phyloP scores from a whole-genome alignment of 768 basidiomycete genomes.

The Mycena vitilis region DNA sequence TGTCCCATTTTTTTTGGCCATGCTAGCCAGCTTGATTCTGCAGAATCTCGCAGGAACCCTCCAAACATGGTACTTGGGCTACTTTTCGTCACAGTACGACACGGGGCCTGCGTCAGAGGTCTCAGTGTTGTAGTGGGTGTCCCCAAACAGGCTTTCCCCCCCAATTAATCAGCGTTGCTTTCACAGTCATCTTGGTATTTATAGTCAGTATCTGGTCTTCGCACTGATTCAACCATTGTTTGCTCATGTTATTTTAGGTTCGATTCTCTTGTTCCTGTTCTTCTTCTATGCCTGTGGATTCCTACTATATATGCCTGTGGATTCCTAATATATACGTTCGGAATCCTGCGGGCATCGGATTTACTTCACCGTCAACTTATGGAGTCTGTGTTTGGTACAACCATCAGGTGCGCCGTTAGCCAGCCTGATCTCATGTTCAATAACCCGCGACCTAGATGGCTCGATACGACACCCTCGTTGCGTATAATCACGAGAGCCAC shows the following conservation, averaged over 20 bases:
- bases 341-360: conserved; percentile 61
- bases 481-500: conserved; percentile 76
- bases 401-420: conserved; percentile 58
- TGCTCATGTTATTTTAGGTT: conserved; percentile 48
- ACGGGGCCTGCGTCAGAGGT: conserved; percentile 46
- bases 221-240: conserved; percentile 47
- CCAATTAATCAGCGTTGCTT: conserved; percentile 32
- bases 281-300: conserved; percentile 43
- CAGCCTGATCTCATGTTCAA: neutral
- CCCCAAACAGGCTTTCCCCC: neutral
- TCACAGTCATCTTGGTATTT: conserved; percentile 58
- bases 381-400: conserved; percentile 67
- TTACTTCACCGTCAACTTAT: conserved; percentile 65
- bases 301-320: conserved; percentile 14
- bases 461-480: conserved; percentile 57
- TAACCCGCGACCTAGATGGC: conserved; percentile 53
- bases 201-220: conserved; percentile 38
- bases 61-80: conserved; percentile 57
- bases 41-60: conserved; percentile 42
- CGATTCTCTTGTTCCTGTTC: conserved; percentile 33
- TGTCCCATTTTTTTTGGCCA: conserved; percentile 43
- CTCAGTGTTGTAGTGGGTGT: conserved; percentile 50
- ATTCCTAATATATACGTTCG: conserved; percentile 9
- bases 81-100: conserved; percentile 59
- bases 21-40: conserved; percentile 42